Evolutionary conservation across 192 early-diverging fungal species (phyloP).

Genomic region (Umbelopsis vinacea): DNA sequence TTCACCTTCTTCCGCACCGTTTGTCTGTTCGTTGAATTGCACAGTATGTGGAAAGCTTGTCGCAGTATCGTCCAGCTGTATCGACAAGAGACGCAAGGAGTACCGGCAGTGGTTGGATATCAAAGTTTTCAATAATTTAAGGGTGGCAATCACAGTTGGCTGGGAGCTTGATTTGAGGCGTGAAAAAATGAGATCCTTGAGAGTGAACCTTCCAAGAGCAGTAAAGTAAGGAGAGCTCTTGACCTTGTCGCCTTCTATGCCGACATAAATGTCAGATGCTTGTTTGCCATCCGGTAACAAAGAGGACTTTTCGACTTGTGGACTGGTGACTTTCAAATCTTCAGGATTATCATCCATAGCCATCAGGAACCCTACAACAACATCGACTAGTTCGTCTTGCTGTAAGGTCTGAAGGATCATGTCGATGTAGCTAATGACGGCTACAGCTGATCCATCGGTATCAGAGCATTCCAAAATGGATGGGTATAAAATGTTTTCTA

Average conservation of each 20-base stretch:
- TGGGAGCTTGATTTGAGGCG: slow-evolving; percentile 88
- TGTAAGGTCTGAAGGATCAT: slow-evolving; percentile 77
- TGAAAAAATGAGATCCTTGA: slow-evolving; percentile 84
- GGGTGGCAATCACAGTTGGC: slow-evolving; percentile 81
- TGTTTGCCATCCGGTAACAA: not conserved
- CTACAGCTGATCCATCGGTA: slow-evolving; percentile 87
- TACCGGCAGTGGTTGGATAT: slow-evolving; percentile 80
- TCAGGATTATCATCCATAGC: slow-evolving; percentile 61
- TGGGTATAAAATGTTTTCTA: slow-evolving; percentile 87
- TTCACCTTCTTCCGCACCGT: not conserved
- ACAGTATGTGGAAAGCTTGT: slow-evolving; percentile 43
- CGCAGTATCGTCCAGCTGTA: slow-evolving; percentile 61
- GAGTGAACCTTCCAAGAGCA: slow-evolving; percentile 62
- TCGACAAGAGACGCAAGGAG: slow-evolving; percentile 74
- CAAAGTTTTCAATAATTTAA: slow-evolving; percentile 77
- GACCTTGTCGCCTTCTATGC: slow-evolving; percentile 44
- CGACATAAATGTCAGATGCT: slow-evolving; percentile 45
- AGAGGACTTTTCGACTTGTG: not conserved
- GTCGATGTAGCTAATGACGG: slow-evolving; percentile 89
- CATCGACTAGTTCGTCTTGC: slow-evolving; percentile 72
- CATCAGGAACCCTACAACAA: slow-evolving; percentile 81
- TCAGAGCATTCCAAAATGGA: slow-evolving; percentile 87
- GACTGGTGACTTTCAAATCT: slow-evolving; percentile 26
- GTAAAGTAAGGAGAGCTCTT: slow-evolving; percentile 58
- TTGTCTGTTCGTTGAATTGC: not conserved